A percentile compares a stretch with the other conserved stretches of the same genome.
phyloP scores from a whole-genome alignment of 768 basidiomycete genomes.

The Lactarius trivialis region DNA sequence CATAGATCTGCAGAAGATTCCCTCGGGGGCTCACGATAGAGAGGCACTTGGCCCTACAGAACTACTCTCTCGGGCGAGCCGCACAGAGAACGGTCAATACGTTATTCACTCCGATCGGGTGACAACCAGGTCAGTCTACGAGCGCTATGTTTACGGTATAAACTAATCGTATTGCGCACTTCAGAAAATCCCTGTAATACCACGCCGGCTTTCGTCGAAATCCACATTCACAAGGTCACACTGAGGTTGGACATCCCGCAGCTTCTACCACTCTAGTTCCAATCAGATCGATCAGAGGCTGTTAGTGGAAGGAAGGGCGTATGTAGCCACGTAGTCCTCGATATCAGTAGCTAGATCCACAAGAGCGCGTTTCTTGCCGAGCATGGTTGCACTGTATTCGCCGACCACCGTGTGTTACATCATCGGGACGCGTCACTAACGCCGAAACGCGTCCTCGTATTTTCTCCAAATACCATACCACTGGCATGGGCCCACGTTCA shows the following conservation, averaged over 20 bases:
- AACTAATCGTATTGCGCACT: not conserved
- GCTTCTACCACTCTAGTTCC: not conserved
- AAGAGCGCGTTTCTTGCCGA: too few relatives aligned
- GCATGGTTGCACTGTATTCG: too few relatives aligned
- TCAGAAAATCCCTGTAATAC: conserved; percentile 5
- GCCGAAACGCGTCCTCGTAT: not conserved
- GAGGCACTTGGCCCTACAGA: conserved; percentile 34
- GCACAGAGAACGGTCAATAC: conserved; percentile 49
- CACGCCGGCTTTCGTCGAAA: not conserved
- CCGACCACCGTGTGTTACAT: too few relatives aligned
- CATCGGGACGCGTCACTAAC: conserved; percentile 3
- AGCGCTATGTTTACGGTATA: not conserved
- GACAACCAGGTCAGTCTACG: conserved; percentile 14
- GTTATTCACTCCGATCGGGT: conserved; percentile 46
- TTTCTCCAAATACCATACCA: not conserved
- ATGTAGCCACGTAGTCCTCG: not conserved
- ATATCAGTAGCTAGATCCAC: too few relatives aligned
- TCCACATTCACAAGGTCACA: not conserved
- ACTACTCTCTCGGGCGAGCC: conserved; percentile 47
- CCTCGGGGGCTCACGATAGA: conserved; percentile 15
- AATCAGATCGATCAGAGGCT: not conserved
- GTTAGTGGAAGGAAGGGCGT: not conserved
- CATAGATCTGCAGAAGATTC: conserved; percentile 26
- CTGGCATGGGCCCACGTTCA: conserved; percentile 14
- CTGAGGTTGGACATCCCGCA: too few relatives aligned